Evolutionary conservation across 2,329 filamentous ascomycete species (phyloP).

Genomic region (Aspergillus aculeatinus): DNA sequence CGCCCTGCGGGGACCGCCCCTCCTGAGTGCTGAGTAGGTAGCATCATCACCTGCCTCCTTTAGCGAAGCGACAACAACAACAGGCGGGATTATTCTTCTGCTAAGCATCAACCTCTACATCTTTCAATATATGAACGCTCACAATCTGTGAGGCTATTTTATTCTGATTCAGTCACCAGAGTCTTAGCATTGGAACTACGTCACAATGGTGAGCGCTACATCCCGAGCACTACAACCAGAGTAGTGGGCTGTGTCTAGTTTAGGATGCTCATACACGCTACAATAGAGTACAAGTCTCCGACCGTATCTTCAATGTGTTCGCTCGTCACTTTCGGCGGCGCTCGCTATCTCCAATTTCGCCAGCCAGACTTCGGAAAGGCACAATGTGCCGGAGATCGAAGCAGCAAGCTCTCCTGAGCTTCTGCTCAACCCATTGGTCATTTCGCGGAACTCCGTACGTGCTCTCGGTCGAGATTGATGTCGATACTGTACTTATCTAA

Average conservation of each 20-base stretch:
- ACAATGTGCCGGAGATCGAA: conserved; percentile 98
- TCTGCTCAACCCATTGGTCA: conserved; percentile 82
- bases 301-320: conserved; percentile 93
- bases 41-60: background rate
- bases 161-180: background rate
- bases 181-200: background rate
- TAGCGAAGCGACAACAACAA: background rate
- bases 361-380: conserved; percentile 91
- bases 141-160: background rate
- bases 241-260: background rate
- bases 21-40: conserved; percentile 11
- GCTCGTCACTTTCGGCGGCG: conserved; percentile 88
- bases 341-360: conserved; percentile 96
- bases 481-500: background rate
- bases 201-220: conserved; percentile 8
- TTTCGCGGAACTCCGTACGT: conserved; percentile 70
- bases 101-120: background rate
- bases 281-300: conserved; percentile 67
- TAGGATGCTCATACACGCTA: conserved; percentile 12
- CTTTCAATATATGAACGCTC: background rate
- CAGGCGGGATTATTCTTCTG: conserved; percentile 3
- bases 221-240: conserved; percentile 6
- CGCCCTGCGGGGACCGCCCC: conserved; percentile 11
- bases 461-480: too few relatives aligned
- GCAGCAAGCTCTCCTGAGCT: conserved; percentile 90